Percentiles rank a stretch among this genome's conserved stretches.
Evolutionary conservation across 441 rosid genomes (phyloP).

Genomic region (Manihot esculenta): DNA sequence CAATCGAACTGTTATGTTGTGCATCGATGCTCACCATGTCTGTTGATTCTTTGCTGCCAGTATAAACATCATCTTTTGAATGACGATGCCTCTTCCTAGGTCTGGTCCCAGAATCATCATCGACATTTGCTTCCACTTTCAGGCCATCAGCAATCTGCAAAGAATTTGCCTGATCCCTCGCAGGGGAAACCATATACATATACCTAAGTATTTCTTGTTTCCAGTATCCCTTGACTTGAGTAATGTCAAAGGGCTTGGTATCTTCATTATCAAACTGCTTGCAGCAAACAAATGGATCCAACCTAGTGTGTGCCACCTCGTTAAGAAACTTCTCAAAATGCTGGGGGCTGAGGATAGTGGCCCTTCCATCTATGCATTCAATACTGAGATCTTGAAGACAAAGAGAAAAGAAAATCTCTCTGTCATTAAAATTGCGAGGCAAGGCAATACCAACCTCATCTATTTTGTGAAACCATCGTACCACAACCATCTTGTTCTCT

Average conservation of each 20-base stretch:
- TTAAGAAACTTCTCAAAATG: constrained; percentile 54
- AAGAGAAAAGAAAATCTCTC: constrained; percentile 83
- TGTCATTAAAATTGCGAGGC: constrained; percentile 55
- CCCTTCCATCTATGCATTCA: constrained; percentile 89
- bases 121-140: constrained; percentile 28
- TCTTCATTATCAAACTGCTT: constrained; percentile 55
- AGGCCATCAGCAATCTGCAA: constrained; percentile 24
- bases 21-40: constrained; percentile 12
- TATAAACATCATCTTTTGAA: constrained; percentile 28
- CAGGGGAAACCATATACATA: constrained; percentile 31
- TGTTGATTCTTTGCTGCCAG: constrained; percentile 21
- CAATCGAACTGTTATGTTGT: constrained; percentile 5
- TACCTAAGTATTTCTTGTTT: constrained; percentile 53
- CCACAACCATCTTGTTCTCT: constrained; percentile 70
- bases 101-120: constrained; percentile 37
- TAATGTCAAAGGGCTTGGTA: constrained; percentile 59
- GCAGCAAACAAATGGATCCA: constrained; percentile 57
- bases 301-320: constrained; percentile 28
- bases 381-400: constrained; percentile 85
- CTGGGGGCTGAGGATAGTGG: constrained; percentile 69
- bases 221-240: constrained; percentile 77
- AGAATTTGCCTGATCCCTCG: constrained; percentile 26
- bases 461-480: constrained; percentile 92
- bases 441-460: constrained; percentile 81
- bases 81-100: constrained; percentile 49